A percentile compares a stretch with the other conserved stretches of the same genome.
phyloP scores from a whole-genome alignment of 2,329 filamentous ascomycete species.

The Mollisiaceae sp. region DNA sequence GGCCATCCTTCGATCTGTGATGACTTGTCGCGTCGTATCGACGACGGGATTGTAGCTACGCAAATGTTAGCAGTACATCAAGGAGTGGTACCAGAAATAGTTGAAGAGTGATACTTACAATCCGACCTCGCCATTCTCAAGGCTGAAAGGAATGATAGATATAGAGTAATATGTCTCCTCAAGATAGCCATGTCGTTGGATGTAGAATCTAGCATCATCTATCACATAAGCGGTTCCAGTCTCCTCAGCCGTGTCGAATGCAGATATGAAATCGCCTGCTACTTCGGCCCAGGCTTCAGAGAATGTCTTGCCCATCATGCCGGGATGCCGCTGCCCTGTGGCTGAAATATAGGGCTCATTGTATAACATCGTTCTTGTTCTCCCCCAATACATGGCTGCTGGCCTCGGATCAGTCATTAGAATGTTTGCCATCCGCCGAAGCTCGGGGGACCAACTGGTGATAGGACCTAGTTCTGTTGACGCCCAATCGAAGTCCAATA shows the following conservation, averaged over 20 bases:
- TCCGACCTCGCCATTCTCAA: slow-evolving; percentile 25
- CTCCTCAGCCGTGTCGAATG: slow-evolving; percentile 39
- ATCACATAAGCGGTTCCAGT: slow-evolving; percentile 36
- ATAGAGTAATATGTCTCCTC: slow-evolving; percentile 46
- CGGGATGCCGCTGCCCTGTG: slow-evolving; percentile 44
- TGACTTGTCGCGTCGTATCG: slow-evolving; percentile 33
- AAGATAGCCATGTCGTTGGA: slow-evolving; percentile 43
- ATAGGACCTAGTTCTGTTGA: slow-evolving; percentile 49
- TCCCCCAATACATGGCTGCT: slow-evolving; percentile 46
- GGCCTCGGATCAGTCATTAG: slow-evolving; percentile 46
- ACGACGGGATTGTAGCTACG: slow-evolving; percentile 33
- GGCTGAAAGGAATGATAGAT: slow-evolving; percentile 33
- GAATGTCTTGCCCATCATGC: slow-evolving; percentile 46
- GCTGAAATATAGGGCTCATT: slow-evolving; percentile 45
- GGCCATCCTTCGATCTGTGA: slow-evolving; percentile 43
- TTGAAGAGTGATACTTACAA: slow-evolving; percentile 28
- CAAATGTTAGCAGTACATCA: not conserved
- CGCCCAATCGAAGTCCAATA: slow-evolving; percentile 49
- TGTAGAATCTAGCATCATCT: slow-evolving; percentile 41
- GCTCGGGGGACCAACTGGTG: slow-evolving; percentile 46
- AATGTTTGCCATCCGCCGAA: slow-evolving; percentile 46
- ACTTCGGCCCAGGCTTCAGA: slow-evolving; percentile 47
- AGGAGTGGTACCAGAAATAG: not conserved
- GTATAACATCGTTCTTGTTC: slow-evolving; percentile 42
- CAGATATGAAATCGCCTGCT: slow-evolving; percentile 39